These are phyloP conservation scores for Fraxinus dipetala DNA, from an alignment of 305 asterid species.

Conservation along the genomic window DNA sequence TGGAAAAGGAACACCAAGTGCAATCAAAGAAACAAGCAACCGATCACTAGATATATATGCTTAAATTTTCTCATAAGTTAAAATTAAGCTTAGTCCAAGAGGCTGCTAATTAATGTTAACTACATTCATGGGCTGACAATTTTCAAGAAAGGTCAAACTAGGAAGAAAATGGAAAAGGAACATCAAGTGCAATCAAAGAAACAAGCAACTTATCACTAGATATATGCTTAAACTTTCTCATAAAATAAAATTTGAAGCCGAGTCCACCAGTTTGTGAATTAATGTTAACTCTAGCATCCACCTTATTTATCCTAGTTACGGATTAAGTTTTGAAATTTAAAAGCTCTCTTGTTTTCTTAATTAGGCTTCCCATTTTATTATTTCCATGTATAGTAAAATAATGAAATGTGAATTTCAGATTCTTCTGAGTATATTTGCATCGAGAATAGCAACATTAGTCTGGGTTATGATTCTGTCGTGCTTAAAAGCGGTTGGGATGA, in stretches of 20 bases:
- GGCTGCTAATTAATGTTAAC: background rate
- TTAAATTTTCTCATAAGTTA: background rate
- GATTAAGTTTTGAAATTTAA: background rate
- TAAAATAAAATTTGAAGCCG: background rate
- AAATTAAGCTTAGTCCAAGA: background rate
- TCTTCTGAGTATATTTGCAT: conserved; percentile 80
- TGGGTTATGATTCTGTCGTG: conserved; percentile 69
- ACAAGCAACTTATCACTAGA: background rate
- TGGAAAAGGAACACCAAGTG: background rate
- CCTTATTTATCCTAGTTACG: background rate
- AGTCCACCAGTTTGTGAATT: background rate
- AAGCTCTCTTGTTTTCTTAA: background rate
- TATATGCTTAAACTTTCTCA: background rate
- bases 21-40: background rate
- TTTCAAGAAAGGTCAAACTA: background rate
- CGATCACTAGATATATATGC: background rate
- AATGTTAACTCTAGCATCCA: background rate
- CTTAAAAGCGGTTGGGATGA: conserved; percentile 99
- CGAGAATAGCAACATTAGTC: conserved; percentile 85
- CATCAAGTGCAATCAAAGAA: background rate
- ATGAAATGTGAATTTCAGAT: conserved; percentile 47
- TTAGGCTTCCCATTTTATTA: background rate
- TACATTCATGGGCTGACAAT: background rate
- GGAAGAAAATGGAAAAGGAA: background rate
- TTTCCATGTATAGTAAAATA: background rate